These are phyloP conservation scores for Geosmithia putterillii DNA, from an alignment of 2,329 filamentous ascomycete species.

Conservation along the genomic window DNA sequence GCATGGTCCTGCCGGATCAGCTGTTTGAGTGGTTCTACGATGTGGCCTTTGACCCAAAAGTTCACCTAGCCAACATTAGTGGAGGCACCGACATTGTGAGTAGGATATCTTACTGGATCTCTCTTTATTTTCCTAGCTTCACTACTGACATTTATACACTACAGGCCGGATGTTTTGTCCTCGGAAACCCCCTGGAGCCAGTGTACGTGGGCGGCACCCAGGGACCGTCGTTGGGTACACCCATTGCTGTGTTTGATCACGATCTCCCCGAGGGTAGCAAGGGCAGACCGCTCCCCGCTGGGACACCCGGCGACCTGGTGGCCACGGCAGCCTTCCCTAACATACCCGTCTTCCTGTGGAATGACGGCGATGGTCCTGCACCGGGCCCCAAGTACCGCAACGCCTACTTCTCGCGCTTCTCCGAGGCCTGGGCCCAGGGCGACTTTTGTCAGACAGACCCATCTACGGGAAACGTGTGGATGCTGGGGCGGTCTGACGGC, in stretches of 20 bases:
- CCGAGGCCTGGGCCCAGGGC: conserved; percentile 68
- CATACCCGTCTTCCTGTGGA: conserved; percentile 56
- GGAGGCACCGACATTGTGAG: conserved; percentile 66
- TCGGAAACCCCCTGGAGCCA: conserved; percentile 57
- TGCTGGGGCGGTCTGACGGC: conserved; percentile 64
- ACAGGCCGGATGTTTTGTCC: conserved; percentile 44
- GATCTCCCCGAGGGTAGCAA: conserved; percentile 33
- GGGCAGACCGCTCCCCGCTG: conserved; percentile 34
- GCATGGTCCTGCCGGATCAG: conserved; percentile 69
- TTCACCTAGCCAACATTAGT: conserved; percentile 62
- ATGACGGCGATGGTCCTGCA: conserved; percentile 30
- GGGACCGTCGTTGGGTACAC: conserved; percentile 34
- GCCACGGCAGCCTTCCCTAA: conserved; percentile 62
- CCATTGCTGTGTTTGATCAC: conserved; percentile 50
- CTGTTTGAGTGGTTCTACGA: conserved; percentile 74
- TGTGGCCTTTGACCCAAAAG: conserved; percentile 50
- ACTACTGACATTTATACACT: background rate
- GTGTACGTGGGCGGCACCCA: conserved; percentile 46
- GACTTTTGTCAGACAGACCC: conserved; percentile 68
- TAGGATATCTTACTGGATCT: conserved; percentile 2
- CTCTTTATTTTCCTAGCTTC: background rate
- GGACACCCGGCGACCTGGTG: conserved; percentile 65
- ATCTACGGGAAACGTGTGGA: conserved; percentile 47
- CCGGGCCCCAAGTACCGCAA: conserved; percentile 44
- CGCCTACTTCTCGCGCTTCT: conserved; percentile 51